Evolutionary conservation across 257 asterid species (phyloP).

Genomic region (Solanum chiquidenum): DNA sequence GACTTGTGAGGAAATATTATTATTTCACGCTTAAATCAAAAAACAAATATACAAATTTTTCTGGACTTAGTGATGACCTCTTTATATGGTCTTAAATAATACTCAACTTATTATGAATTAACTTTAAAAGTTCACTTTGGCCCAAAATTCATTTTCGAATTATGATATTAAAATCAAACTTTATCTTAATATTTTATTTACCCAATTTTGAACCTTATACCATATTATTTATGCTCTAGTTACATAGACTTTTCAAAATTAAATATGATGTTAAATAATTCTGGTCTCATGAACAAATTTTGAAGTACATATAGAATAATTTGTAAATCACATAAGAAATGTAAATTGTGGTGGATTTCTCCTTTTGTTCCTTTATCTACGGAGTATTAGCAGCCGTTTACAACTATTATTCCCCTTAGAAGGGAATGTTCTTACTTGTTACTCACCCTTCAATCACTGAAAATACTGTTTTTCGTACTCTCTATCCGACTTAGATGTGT

Average conservation of each 20-base stretch:
- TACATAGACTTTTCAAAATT: neutral
- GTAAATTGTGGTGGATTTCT: neutral
- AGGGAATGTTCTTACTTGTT: accelerated
- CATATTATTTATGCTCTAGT: neutral
- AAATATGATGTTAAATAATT: no score
- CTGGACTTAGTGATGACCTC: no score
- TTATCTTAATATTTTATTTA: neutral
- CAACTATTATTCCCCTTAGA: no score
- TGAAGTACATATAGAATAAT: no score
- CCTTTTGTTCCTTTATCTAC: no score
- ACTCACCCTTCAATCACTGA: accelerated
- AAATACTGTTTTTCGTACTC: no score
- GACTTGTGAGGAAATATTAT: no score
- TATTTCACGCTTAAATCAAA: neutral
- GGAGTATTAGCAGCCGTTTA: accelerated
- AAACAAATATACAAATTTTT: neutral
- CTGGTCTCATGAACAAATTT: accelerated
- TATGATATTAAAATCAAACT: neutral
- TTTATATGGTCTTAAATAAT: no score
- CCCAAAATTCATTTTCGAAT: neutral
- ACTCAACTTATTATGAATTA: no score
- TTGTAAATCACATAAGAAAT: accelerated
- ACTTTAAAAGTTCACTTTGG: no score
- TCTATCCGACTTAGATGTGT: no score
- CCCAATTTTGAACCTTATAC: neutral